Evolutionary conservation across 2,329 filamentous ascomycete genomes (phyloP), one percentile per base, ranked within the genome.

Genomic region (Hypoxylon sp.): DNA sequence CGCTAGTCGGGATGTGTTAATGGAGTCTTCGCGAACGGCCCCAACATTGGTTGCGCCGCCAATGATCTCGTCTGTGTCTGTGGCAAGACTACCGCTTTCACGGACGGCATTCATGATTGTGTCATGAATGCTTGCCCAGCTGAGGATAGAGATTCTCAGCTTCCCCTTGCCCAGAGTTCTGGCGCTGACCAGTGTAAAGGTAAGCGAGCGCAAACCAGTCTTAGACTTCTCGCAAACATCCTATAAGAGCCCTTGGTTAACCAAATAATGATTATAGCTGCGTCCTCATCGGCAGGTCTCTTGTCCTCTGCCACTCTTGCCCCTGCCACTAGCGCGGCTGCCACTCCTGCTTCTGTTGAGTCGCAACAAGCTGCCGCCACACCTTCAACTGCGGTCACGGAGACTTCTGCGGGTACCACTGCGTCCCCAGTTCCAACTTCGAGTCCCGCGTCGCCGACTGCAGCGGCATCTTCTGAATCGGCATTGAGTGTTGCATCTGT

Each of bases 51-150:
- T 29, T 80, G 78, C 54, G 68, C 68, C 5, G 65, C 65, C 10
- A 74, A 75, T 5, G 77, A 79, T 59, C 74, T 59, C 1, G 26
- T 75, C 14, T 86, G 84, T 67, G 76, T 85, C 14, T 86, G 84
- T 69, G 72, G 67, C 29, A 79, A 79, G 10, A 58, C 74, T 10
- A 51, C 50, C 0, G 73, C 73, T 19, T 82, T 76, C 3, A 13
- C 68, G 1, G 66, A 72, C 60, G 81, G 80, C n/a, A 77, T 84
- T 51, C 73, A 76, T 22, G 82, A 84, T 53, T 85, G 83, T 63
- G 78, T 81, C 35, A 74, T 72, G 48, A 61, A 73, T 24, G 73
- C 74, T 11, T 81, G 80, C 53, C 70, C 71, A 5, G 48, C 63
- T 24, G 75, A 52, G 19, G 59, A 77, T 11, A 74, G 72, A 3